phyloP scores from a whole-genome alignment of 495 filamentous ascomycete species.

The Immersiella caudata region DNA sequence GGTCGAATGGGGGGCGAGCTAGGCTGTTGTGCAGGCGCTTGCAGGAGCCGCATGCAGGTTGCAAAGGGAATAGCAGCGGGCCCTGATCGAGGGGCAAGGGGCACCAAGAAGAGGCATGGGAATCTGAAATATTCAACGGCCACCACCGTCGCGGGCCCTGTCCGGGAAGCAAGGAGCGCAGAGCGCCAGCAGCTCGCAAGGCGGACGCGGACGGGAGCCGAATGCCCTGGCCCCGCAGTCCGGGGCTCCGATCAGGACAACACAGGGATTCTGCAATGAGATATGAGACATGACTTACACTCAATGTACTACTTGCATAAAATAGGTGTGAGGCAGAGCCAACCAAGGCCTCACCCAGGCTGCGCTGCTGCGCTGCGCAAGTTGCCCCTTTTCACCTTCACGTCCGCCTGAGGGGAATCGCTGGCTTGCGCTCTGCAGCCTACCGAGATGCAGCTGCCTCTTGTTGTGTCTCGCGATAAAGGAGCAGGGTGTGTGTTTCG shows the following conservation, averaged over 20 bases:
- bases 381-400: not conserved
- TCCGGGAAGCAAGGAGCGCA: not conserved
- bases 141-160: not conserved
- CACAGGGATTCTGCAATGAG: conserved; percentile 16
- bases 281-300: conserved; percentile 32
- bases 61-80: not conserved
- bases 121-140: not conserved
- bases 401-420: not conserved
- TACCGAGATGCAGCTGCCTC: not conserved
- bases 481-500: not conserved
- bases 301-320: conserved; percentile 30
- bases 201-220: not conserved
- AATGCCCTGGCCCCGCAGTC: conserved; percentile 1
- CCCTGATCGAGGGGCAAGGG: not conserved
- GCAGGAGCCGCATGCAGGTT: conserved; percentile 42
- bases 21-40: conserved; percentile 33
- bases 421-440: not conserved
- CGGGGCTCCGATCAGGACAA: conserved; percentile 9
- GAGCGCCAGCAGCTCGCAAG: not conserved
- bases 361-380: not conserved
- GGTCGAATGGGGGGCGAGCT: conserved; percentile 21
- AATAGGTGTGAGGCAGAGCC: conserved; percentile 11
- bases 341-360: not conserved
- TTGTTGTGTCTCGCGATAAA: not conserved
- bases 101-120: not conserved